Conservation (phyloP, 805 yeast species). For the Myxozyma neglecta region DNA sequence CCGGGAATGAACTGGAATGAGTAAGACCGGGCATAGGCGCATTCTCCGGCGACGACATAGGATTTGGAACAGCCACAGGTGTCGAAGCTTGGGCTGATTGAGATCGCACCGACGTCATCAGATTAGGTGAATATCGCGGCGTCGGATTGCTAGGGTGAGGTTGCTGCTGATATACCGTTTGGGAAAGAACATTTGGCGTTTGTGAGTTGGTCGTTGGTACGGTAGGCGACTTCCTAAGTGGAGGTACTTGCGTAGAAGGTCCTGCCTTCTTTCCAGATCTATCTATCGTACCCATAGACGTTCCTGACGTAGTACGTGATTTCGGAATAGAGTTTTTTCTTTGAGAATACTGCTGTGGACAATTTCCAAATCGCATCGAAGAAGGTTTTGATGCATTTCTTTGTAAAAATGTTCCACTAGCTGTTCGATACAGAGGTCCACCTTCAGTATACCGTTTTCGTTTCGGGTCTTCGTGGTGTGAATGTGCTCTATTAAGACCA, state of each 20-base stretch:
- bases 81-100: background rate
- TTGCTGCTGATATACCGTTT: conserved; percentile 2
- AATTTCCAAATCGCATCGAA: background rate
- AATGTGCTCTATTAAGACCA: background rate
- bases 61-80: background rate
- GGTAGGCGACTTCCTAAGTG: background rate
- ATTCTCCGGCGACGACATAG: background rate
- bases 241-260: background rate
- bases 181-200: background rate
- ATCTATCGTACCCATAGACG: background rate
- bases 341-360: background rate
- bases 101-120: background rate
- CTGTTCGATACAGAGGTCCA: background rate
- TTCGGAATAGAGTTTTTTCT: background rate
- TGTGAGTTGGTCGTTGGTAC: background rate
- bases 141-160: conserved; percentile 2
- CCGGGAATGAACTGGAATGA: background rate
- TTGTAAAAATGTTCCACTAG: conserved; percentile 5
- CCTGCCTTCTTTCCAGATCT: background rate
- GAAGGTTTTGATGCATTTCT: conserved; percentile 8
- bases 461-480: conserved; percentile 16
- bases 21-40: background rate
- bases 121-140: background rate
- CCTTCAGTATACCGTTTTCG: conserved; percentile 20
- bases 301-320: background rate